Conservation (phyloP, 139 green algal species). For the Chlamydomonas sphaeroides region DNA sequence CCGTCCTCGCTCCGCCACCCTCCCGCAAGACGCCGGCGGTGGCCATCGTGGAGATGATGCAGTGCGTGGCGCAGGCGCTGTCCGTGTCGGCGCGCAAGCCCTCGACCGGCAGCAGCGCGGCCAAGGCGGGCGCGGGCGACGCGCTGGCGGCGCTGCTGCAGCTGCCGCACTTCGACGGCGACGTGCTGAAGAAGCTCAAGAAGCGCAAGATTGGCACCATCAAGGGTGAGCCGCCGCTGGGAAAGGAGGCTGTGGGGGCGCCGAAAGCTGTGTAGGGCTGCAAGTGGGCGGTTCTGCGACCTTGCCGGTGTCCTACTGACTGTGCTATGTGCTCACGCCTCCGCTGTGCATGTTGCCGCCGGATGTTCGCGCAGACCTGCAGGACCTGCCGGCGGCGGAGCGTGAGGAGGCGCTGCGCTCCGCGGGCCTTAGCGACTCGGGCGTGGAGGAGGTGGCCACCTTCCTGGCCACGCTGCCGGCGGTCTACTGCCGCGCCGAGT, state of each 20-base stretch:
- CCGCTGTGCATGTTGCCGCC: no score
- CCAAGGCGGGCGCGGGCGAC: conserved; percentile 44
- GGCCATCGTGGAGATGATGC: conserved; percentile 82
- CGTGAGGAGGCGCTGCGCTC: conserved; percentile 47
- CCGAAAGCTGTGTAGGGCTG: no score
- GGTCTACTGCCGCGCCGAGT: conserved; percentile 35
- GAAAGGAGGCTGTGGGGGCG: background rate
- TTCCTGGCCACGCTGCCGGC: conserved; percentile 69
- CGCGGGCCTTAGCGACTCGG: conserved; percentile 47
- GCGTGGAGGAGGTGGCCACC: conserved; percentile 70
- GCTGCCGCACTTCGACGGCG: conserved; percentile 79
- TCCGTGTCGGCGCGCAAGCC: conserved; percentile 48
- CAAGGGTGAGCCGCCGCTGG: conserved; percentile 62
- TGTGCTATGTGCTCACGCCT: no score
- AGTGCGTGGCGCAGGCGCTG: conserved; percentile 83
- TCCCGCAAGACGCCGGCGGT: conserved; percentile 70
- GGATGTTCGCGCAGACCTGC: conserved; percentile 65
- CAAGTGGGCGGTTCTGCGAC: no score
- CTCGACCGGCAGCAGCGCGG: conserved; percentile 3
- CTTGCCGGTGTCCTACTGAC: no score
- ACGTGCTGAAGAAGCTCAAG: conserved; percentile 73
- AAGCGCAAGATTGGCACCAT: conserved; percentile 68
- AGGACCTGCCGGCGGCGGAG: conserved; percentile 54
- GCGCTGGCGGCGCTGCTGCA: conserved; percentile 69
- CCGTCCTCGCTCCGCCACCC: no score